These are phyloP conservation scores for Metroxylon sagu DNA, from an alignment of 176 grass and related monocot genomes.

Conservation along the genomic window DNA sequence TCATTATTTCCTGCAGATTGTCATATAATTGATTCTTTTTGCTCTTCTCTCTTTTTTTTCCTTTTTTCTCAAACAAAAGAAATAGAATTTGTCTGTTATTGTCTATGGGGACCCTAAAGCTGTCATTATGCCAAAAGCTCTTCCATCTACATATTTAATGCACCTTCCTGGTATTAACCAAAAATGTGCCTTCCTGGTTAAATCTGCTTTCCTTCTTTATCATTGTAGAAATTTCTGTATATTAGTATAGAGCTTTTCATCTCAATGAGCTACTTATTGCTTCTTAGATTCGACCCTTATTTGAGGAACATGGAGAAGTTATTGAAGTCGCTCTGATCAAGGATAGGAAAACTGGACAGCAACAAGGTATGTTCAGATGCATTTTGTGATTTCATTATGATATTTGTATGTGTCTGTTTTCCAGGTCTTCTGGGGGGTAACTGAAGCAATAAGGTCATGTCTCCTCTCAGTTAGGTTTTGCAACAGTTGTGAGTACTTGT, in stretches of 20 bases:
- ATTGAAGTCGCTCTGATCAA: slow-evolving; percentile 98
- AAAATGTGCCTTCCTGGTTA: no score
- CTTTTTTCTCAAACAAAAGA: no score
- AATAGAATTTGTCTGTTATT: no score
- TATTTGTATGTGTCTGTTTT: slow-evolving; percentile 44
- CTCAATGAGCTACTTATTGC: slow-evolving; percentile 12
- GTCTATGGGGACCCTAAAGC: no score
- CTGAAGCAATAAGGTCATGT: slow-evolving; percentile 57
- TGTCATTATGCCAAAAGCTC: no score
- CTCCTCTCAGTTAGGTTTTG: slow-evolving; percentile 69
- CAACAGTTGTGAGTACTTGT: slow-evolving; percentile 46
- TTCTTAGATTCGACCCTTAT: slow-evolving; percentile 71
- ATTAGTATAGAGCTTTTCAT: not conserved
- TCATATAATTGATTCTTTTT: no score
- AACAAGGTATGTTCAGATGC: slow-evolving; percentile 63
- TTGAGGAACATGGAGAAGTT: slow-evolving; percentile 95
- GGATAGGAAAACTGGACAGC: slow-evolving; percentile 89
- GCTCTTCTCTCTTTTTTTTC: no score
- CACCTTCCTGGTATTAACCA: no score
- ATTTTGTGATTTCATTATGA: slow-evolving; percentile 32
- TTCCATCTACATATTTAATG: no score
- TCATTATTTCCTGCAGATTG: no score
- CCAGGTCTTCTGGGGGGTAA: slow-evolving; percentile 77
- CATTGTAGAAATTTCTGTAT: no score
- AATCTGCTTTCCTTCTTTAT: no score